These are phyloP conservation scores for Penicillium manginii DNA, from an alignment of 495 filamentous ascomycete species.

Conservation along the genomic window DNA sequence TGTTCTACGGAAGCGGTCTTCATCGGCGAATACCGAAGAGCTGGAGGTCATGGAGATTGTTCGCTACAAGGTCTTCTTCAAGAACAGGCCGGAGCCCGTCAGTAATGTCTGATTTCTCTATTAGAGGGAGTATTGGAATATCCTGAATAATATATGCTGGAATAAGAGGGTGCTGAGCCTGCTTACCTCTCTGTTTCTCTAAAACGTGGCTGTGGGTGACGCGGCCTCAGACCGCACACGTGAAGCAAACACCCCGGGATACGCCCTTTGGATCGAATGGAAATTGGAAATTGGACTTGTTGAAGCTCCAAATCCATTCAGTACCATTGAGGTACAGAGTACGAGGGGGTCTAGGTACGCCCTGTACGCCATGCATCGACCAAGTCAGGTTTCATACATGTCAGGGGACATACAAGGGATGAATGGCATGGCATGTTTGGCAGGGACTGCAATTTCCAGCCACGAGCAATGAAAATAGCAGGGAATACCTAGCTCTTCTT, in stretches of 20 bases:
- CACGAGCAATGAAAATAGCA: not conserved
- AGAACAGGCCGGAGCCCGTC: constrained; percentile 86
- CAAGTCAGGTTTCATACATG: not conserved
- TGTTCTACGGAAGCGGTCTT: constrained; percentile 55
- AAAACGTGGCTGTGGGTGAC: too few species aligned
- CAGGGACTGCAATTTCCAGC: not conserved
- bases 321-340: too few species aligned
- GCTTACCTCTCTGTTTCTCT: not conserved
- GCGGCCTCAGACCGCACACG: too few species aligned
- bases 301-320: too few species aligned
- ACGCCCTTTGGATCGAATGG: too few species aligned
- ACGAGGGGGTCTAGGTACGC: too few species aligned
- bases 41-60: constrained; percentile 84
- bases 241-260: too few species aligned
- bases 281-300: too few species aligned
- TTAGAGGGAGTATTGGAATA: not conserved
- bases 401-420: not conserved
- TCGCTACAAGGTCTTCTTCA: constrained; percentile 87
- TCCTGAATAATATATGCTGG: not conserved
- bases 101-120: constrained; percentile 33
- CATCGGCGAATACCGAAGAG: constrained; percentile 41
- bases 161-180: not conserved
- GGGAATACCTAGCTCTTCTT: not conserved
- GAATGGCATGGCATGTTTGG: not conserved
- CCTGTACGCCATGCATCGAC: not conserved